A percentile compares a stretch with the other conserved stretches of the same genome.
Conservation (phyloP, 805 yeast species). For the Myxozyma mucilagina region DNA sequence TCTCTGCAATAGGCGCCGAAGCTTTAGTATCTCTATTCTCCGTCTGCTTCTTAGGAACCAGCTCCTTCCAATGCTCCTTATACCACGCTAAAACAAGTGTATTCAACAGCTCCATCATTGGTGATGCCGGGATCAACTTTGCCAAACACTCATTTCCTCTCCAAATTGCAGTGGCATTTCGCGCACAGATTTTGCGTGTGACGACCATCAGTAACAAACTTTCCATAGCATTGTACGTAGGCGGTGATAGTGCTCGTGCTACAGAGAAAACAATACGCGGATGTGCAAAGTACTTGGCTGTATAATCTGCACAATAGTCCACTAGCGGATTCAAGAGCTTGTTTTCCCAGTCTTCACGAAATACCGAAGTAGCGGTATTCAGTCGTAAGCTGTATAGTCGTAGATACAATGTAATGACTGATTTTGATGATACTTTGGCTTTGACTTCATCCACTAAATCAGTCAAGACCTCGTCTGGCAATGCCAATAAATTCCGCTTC, state of each 20-base stretch:
- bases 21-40: not conserved
- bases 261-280: slow-evolving; percentile 28
- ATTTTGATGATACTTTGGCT: slow-evolving; percentile 13
- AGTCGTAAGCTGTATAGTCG: slow-evolving; percentile 17
- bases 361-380: slow-evolving; percentile 21
- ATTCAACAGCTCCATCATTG: slow-evolving; percentile 16
- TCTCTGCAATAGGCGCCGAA: too few relatives aligned
- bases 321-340: slow-evolving; percentile 20
- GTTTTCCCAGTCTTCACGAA: slow-evolving; percentile 27
- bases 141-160: slow-evolving; percentile 27
- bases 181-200: not conserved
- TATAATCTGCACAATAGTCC: slow-evolving; percentile 15
- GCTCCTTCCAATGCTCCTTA: slow-evolving; percentile 17
- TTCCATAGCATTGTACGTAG: slow-evolving; percentile 25
- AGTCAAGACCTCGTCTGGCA: slow-evolving; percentile 16
- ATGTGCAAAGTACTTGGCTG: slow-evolving; percentile 19
- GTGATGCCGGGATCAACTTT: slow-evolving; percentile 15
- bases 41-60: slow-evolving; percentile 9
- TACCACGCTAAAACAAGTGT: slow-evolving; percentile 19
- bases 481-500: slow-evolving; percentile 23
- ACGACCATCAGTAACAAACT: slow-evolving; percentile 10
- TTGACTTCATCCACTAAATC: slow-evolving; percentile 25
- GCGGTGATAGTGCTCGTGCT: slow-evolving; percentile 11
- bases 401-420: slow-evolving; percentile 22
- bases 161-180: slow-evolving; percentile 27